Evolutionary conservation across 768 basidiomycete genomes (phyloP).

Genomic region (Macrolepiota albuminosa): DNA sequence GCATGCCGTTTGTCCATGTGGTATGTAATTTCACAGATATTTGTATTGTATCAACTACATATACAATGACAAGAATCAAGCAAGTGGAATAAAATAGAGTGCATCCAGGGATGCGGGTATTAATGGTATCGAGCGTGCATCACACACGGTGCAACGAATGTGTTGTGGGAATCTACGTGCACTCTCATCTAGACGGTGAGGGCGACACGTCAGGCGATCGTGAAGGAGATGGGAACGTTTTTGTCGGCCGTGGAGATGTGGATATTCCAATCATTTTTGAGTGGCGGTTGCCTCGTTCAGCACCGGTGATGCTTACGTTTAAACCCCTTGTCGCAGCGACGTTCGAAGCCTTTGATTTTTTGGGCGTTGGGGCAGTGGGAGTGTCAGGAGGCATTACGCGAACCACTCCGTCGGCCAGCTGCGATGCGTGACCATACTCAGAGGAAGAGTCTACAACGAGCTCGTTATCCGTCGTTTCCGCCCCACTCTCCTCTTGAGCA

Average conservation of each 20-base stretch:
- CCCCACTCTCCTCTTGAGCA: constrained; percentile 67
- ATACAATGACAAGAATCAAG: constrained; percentile 10
- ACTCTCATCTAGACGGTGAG: constrained; percentile 21
- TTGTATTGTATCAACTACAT: constrained; percentile 5
- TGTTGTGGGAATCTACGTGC: constrained; percentile 8
- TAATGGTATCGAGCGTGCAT: constrained; percentile 14
- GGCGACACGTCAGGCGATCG: constrained; percentile 20
- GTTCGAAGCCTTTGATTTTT: constrained; percentile 48
- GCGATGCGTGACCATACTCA: constrained; percentile 32
- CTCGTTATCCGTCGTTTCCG: constrained; percentile 64
- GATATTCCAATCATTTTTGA: constrained; percentile 66
- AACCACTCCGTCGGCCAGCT: constrained; percentile 21
- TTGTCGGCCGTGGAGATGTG: constrained; percentile 39
- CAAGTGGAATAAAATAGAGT: constrained; percentile 10
- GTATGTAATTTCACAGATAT: background rate
- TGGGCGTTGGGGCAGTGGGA: constrained; percentile 33
- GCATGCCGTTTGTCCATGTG: background rate
- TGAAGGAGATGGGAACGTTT: constrained; percentile 28
- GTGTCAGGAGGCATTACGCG: constrained; percentile 38
- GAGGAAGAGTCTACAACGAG: constrained; percentile 44
- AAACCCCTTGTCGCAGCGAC: constrained; percentile 69
- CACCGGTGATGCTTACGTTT: constrained; percentile 49
- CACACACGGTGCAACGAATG: constrained; percentile 7
- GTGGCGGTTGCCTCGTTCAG: constrained; percentile 56
- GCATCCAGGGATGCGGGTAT: constrained; percentile 12